These are phyloP conservation scores for Trichoderma erinaceum DNA, from an alignment of 495 filamentous ascomycete genomes.

Conservation along the genomic window DNA sequence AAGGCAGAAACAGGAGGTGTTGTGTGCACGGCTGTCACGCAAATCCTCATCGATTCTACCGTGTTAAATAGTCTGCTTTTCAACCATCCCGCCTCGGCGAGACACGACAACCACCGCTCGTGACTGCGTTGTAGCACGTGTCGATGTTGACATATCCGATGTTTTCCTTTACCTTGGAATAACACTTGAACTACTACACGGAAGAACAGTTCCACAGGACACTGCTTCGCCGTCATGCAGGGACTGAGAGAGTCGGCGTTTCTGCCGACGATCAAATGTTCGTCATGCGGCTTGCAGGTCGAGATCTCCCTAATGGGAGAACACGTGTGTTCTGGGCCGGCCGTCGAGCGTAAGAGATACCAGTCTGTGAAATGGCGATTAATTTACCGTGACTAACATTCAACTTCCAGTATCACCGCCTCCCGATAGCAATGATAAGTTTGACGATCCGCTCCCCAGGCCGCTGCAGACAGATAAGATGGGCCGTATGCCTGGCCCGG, in stretches of 20 bases:
- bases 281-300: constrained; percentile 75
- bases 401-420: constrained; percentile 25
- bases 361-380: not conserved
- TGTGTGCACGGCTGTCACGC: not conserved
- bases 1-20: not conserved
- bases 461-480: constrained; percentile 22
- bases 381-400: not conserved
- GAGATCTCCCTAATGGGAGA: constrained; percentile 91
- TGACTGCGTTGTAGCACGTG: not conserved
- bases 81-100: not conserved
- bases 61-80: not conserved
- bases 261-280: constrained; percentile 93
- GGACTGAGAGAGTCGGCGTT: constrained; percentile 54
- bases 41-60: not conserved
- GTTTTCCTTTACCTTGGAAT: not conserved
- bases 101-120: not conserved
- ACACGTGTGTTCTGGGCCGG: constrained; percentile 60
- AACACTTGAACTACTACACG: not conserved
- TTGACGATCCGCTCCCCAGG: constrained; percentile 22
- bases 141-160: constrained; percentile 3
- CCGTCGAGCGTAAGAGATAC: constrained; percentile 33
- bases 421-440: constrained; percentile 32
- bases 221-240: not conserved
- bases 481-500: constrained; percentile 36
- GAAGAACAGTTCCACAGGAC: not conserved